phyloP scores from a whole-genome alignment of 441 rosid genomes.

The Mallotus repandus region DNA sequence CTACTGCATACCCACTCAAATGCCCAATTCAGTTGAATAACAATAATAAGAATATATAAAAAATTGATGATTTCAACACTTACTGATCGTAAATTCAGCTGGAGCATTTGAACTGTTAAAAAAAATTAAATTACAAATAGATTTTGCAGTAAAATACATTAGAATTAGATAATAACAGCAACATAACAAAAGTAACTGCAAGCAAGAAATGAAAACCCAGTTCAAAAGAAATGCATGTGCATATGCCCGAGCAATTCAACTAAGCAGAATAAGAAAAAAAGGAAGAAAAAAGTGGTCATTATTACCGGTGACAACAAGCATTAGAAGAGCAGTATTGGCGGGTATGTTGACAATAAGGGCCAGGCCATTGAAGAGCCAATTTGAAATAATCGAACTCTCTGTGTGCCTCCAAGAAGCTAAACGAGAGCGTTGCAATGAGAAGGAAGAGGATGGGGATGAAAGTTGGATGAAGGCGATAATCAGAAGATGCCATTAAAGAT shows the following conservation, averaged over 20 bases:
- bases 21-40: too few species aligned
- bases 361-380: slow-evolving; percentile 85
- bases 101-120: slow-evolving; percentile 61
- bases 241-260: too few species aligned
- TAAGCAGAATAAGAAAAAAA: not conserved
- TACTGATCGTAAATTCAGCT: slow-evolving; percentile 85
- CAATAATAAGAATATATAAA: too few species aligned
- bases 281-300: not conserved
- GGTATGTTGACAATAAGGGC: slow-evolving; percentile 64
- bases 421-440: slow-evolving; percentile 18
- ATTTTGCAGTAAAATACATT: too few species aligned
- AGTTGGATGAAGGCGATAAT: slow-evolving; percentile 12
- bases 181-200: not conserved
- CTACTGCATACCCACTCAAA: too few species aligned
- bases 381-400: slow-evolving; percentile 93
- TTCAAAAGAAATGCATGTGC: too few species aligned
- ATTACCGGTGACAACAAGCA: slow-evolving; percentile 80
- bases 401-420: slow-evolving; percentile 30
- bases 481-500: slow-evolving; percentile 10
- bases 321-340: slow-evolving; percentile 80
- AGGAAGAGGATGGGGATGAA: slow-evolving; percentile 4
- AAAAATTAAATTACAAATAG: not conserved
- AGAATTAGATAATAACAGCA: too few species aligned
- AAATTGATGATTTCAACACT: slow-evolving; percentile 31
- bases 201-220: not conserved